Percentiles rank a stretch among this genome's conserved stretches.
Conservation (phyloP, 2,329 filamentous ascomycete species). For the Colletotrichum trifolii region DNA sequence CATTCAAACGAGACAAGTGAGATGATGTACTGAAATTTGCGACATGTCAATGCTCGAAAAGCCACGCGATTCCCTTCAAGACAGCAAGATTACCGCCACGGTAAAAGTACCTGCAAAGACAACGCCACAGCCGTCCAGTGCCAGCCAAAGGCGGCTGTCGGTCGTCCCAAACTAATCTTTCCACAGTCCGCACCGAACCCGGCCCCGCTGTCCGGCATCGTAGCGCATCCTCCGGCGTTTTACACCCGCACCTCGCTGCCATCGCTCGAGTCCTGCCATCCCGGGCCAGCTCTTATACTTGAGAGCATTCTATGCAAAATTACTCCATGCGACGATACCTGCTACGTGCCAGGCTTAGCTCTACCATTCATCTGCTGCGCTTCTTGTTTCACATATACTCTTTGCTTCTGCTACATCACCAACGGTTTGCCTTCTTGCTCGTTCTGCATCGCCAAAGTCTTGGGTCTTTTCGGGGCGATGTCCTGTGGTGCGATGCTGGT, state of each 20-base stretch:
- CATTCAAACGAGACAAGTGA: neutral
- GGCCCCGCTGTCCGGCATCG: neutral
- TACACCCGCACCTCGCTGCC: neutral
- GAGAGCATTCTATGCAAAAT: no score
- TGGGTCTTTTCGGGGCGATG: constrained; percentile 37
- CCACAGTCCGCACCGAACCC: neutral
- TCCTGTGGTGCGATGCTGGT: constrained; percentile 48
- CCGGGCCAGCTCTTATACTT: no score
- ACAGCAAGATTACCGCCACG: constrained; percentile 3
- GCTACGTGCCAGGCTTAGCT: no score
- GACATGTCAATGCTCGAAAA: neutral
- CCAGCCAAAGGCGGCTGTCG: neutral
- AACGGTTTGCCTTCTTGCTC: no score
- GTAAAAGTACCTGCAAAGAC: neutral
- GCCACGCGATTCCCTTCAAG: neutral
- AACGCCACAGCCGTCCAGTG: constrained; percentile 7
- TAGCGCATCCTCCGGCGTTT: constrained; percentile 13
- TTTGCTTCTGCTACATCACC: no score
- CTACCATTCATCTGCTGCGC: no score
- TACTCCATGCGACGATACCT: no score
- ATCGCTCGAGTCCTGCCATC: constrained; percentile 10
- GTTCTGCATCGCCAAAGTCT: no score
- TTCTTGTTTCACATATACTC: no score
- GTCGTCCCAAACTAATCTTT: neutral
- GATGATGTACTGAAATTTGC: neutral